A percentile compares a stretch with the other conserved stretches of the same genome.
Evolutionary conservation across 2,329 filamentous ascomycete genomes (phyloP).

Genomic region (Trichothecium roseum): DNA sequence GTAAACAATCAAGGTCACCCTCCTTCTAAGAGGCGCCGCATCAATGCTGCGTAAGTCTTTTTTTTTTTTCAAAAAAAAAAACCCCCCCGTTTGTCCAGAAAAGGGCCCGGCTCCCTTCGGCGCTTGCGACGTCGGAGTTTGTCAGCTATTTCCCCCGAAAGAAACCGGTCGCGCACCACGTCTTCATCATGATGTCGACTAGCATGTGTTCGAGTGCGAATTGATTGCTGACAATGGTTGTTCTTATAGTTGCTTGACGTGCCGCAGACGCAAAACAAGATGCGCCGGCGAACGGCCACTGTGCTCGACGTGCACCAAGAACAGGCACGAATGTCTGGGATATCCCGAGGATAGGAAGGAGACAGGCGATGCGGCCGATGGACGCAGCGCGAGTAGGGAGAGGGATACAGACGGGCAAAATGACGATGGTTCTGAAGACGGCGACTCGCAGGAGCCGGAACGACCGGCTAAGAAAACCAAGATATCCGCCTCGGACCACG

Average conservation of each 20-base stretch:
- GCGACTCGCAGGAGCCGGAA: slow-evolving; percentile 25
- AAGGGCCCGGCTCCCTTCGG: too few relatives aligned
- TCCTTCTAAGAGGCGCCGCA: slow-evolving; percentile 66
- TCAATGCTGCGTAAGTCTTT: slow-evolving; percentile 62
- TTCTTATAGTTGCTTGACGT: slow-evolving; percentile 51
- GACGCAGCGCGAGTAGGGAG: slow-evolving; percentile 8
- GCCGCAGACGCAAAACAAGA: slow-evolving; percentile 65
- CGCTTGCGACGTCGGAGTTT: neutral
- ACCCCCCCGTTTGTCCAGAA: neutral
- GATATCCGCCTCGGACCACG: slow-evolving; percentile 1
- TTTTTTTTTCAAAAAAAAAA: neutral
- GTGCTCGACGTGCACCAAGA: slow-evolving; percentile 64
- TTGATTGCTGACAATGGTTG: neutral
- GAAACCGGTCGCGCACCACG: neutral
- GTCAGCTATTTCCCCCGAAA: neutral
- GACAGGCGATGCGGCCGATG: slow-evolving; percentile 11
- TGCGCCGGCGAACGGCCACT: slow-evolving; percentile 64
- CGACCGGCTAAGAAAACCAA: slow-evolving; percentile 8
- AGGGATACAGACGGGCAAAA: slow-evolving; percentile 14
- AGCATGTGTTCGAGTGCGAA: neutral
- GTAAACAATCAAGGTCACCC: slow-evolving; percentile 76
- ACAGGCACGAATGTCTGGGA: slow-evolving; percentile 58
- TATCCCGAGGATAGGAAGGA: slow-evolving; percentile 50
- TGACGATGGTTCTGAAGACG: slow-evolving; percentile 18
- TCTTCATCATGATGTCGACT: neutral